Conservation (phyloP, 306 rosid species). For the Benincasa hispida region DNA sequence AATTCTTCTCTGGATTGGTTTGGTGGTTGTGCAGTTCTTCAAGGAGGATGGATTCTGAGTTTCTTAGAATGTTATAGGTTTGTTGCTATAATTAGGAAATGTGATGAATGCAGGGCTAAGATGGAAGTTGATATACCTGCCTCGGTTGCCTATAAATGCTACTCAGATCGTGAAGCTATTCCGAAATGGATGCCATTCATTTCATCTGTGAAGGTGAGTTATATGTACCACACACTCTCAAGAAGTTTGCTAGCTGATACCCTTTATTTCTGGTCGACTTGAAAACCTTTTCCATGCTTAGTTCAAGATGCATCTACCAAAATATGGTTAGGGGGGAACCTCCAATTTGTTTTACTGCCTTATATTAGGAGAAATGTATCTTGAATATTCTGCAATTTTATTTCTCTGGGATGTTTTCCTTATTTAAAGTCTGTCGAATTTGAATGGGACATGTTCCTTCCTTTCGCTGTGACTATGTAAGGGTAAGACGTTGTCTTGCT, state of each 20-base stretch:
- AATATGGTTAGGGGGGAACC: not conserved
- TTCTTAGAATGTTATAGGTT: not conserved
- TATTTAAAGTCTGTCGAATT: too few species aligned
- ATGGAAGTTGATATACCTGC: conserved; percentile 68
- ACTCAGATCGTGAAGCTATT: conserved; percentile 87
- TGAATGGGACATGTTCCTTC: too few species aligned
- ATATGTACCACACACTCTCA: not conserved
- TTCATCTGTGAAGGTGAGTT: conserved; percentile 60
- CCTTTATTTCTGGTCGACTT: not conserved
- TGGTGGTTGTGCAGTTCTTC: not conserved
- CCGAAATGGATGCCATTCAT: conserved; percentile 95
- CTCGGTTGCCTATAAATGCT: conserved; percentile 65
- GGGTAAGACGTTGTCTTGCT: too few species aligned
- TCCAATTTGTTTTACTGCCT: not conserved
- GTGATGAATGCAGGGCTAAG: conserved; percentile 72
- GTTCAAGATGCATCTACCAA: not conserved
- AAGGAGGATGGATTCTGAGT: not conserved
- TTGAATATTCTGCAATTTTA: too few species aligned
- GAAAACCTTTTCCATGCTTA: not conserved
- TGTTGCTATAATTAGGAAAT: conserved; percentile 10
- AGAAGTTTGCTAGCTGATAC: not conserved
- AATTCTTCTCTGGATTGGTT: not conserved
- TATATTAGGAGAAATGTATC: not conserved
- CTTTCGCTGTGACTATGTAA: too few species aligned
- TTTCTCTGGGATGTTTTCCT: too few species aligned